phyloP scores from a whole-genome alignment of 2,329 filamentous ascomycete genomes.

The Davidsoniella virescens region DNA sequence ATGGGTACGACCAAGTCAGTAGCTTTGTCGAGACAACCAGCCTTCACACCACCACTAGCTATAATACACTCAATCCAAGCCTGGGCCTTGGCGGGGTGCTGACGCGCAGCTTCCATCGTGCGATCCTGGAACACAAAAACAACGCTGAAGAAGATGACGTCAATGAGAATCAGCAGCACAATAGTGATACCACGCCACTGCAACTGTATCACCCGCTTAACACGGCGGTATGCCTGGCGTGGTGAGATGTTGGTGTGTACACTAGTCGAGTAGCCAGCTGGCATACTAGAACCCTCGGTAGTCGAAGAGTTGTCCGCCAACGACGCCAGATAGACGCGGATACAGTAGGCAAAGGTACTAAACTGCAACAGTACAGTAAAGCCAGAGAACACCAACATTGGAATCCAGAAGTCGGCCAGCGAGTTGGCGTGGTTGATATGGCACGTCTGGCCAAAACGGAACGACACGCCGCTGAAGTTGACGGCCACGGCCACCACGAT shows the following conservation, averaged over 20 bases:
- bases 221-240: conserved; percentile 71
- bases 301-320: conserved; percentile 56
- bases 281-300: conserved; percentile 47
- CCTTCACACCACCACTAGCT: conserved; percentile 39
- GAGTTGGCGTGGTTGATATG: conserved; percentile 87
- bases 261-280: conserved; percentile 54
- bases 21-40: conserved; percentile 47
- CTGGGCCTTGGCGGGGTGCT: conserved; percentile 34
- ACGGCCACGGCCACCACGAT: conserved; percentile 62
- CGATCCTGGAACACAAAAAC: conserved; percentile 81
- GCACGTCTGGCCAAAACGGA: conserved; percentile 79
- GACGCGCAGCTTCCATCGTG: conserved; percentile 42
- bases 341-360: conserved; percentile 76
- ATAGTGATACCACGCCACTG: conserved; percentile 91
- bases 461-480: conserved; percentile 79
- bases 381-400: conserved; percentile 62
- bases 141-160: conserved; percentile 87
- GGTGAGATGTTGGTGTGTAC: conserved; percentile 67
- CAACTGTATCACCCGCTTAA: conserved; percentile 71
- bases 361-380: conserved; percentile 68
- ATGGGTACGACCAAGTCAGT: conserved; percentile 52
- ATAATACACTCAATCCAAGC: conserved; percentile 63
- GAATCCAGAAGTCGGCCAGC: conserved; percentile 77
- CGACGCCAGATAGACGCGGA: conserved; percentile 83
- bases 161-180: conserved; percentile 73